Evolutionary conservation across 1,284 basidiomycete genomes (phyloP), one percentile per base, ranked within the genome.

Genomic region (Pascua sp.): DNA sequence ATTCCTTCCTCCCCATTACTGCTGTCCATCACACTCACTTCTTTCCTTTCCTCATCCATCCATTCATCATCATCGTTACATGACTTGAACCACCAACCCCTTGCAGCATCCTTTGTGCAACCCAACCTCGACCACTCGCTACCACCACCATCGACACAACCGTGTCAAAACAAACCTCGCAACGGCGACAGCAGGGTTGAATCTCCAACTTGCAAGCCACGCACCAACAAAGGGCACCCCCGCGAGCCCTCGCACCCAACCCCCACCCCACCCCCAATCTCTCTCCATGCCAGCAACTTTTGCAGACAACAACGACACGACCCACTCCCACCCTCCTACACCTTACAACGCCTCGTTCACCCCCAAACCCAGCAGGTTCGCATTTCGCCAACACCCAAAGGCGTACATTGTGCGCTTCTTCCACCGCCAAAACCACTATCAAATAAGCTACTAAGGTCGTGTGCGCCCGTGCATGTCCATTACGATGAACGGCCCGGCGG

Each of bases 361-460:
- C 24, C 24, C 24, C 24, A 32, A 32, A 54, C 43, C 46, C 52
- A 62, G 49, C 56, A 45, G 17, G 49, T 60, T 45, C 53, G 58
- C 50, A 57, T 56, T 15, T 16, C 49, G 50, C 58, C 56, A 39
- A n/a, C 48, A 55, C 52, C 42, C 42, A 40, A 57, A 58, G 56
- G 53, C 51, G 32, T 57, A 57, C 39, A 48, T 57, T 18, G 24
- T 32, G 7, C 49, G 53, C 49, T 16, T 60, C 16, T 60, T 60
- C 46, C 47, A 42, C 42, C 52, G 53, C 49, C 62, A 63, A 42
- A 60, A 60, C 46, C 59, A 60, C 54, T 63, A 63, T 59, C 47
- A 52, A 56, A 63, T 63, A 63, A 51, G 46, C 53, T 42, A 51
- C 13, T 42, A n/a, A 16, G 44, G 41, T 42, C 52, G 37, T 24